phyloP scores from a whole-genome alignment of 306 rosid genomes.

The Arachis stenosperma region DNA sequence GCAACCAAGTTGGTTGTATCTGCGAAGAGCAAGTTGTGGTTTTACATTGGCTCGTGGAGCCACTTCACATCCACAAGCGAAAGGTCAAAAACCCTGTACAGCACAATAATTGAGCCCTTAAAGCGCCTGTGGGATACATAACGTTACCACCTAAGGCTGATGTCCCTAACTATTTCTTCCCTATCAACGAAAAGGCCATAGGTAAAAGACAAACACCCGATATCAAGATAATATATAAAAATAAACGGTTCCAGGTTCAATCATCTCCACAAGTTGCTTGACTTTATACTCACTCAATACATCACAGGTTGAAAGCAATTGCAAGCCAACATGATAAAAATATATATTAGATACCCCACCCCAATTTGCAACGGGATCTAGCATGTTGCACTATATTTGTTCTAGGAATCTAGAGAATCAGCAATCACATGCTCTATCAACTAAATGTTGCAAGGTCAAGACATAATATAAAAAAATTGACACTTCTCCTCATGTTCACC shows the following conservation, averaged over 20 bases:
- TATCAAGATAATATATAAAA: conserved; percentile 10
- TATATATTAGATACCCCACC: not conserved
- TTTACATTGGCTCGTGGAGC: conserved; percentile 1
- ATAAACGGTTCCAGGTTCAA: not conserved
- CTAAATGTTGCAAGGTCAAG: not conserved
- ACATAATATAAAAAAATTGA: not conserved
- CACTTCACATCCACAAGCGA: not conserved
- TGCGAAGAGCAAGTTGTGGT: not conserved
- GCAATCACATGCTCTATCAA: not conserved
- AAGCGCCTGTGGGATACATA: not conserved
- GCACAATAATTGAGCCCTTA: conserved; percentile 12
- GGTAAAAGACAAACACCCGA: not conserved
- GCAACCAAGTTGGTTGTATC: conserved; percentile 25
- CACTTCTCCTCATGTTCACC: not conserved
- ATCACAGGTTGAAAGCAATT: not conserved
- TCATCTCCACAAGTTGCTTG: conserved; percentile 16
- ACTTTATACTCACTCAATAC: not conserved
- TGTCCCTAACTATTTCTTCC: not conserved
- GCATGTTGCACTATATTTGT: not conserved
- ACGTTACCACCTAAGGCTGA: conserved; percentile 9
- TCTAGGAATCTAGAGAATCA: not conserved
- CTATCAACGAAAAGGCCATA: not conserved
- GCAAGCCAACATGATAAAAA: not conserved
- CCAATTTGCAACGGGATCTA: not conserved
- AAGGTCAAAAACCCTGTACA: conserved; percentile 21